Conservation (phyloP, 2,329 filamentous ascomycete genomes). For the Thielaviopsis populi region DNA sequence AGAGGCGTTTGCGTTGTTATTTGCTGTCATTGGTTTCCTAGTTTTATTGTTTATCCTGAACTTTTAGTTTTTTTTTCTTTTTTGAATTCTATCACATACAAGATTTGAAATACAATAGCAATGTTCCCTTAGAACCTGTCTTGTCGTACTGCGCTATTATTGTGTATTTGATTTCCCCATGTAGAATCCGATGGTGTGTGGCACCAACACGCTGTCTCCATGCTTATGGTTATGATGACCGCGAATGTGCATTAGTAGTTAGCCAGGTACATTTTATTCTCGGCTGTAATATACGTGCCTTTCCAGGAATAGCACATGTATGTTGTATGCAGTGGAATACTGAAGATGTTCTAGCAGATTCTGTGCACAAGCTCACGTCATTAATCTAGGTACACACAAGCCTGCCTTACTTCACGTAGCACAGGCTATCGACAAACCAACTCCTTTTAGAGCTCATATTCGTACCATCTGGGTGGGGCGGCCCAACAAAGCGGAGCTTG, state of each 20-base stretch:
- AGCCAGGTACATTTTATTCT: too few species aligned
- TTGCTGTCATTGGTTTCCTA: not conserved
- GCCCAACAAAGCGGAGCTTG: not conserved
- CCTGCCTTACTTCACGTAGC: not conserved
- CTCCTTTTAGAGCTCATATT: not conserved
- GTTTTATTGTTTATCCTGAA: not conserved
- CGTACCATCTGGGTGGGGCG: not conserved
- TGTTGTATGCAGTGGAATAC: not conserved
- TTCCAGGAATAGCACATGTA: not conserved
- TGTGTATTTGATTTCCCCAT: too few species aligned
- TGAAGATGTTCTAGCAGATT: not conserved
- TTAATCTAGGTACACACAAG: too few species aligned
- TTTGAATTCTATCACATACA: not conserved
- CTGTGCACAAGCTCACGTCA: too few species aligned
- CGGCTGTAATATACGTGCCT: too few species aligned
- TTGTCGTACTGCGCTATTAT: too few species aligned
- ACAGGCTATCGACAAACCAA: not conserved
- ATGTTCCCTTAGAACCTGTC: too few species aligned
- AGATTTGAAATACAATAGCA: not conserved
- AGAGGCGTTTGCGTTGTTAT: not conserved
- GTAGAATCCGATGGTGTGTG: too few species aligned
- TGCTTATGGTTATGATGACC: too few species aligned
- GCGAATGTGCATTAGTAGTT: too few species aligned
- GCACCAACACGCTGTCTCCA: not conserved
- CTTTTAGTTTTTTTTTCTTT: not conserved